phyloP scores from a whole-genome alignment of 768 basidiomycete species.

The Amylocystis lapponica region DNA sequence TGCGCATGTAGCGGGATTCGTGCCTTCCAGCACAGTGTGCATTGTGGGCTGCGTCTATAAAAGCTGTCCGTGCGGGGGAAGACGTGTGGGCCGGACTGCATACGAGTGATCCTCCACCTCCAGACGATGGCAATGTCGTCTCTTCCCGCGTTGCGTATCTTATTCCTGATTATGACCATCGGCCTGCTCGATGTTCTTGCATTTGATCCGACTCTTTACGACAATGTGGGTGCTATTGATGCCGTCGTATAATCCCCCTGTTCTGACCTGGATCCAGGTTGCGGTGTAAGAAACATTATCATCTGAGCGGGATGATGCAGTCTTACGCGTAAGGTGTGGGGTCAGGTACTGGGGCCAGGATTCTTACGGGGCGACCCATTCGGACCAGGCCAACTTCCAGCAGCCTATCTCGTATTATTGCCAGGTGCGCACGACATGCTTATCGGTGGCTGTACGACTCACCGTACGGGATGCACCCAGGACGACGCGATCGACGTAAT shows the following conservation, averaged over 20 bases:
- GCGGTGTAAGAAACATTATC: conserved; percentile 46
- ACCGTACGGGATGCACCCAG: too few species aligned
- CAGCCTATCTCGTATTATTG: conserved; percentile 61
- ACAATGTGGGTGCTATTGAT: conserved; percentile 57
- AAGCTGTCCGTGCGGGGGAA: neutral
- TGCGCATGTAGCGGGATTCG: neutral
- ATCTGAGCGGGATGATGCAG: neutral
- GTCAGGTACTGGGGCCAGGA: conserved; percentile 72
- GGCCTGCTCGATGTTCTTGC: conserved; percentile 24
- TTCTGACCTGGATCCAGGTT: conserved; percentile 39
- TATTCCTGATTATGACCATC: conserved; percentile 9
- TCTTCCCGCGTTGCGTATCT: conserved; percentile 6
- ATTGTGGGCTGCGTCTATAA: conserved; percentile 10
- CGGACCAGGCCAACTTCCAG: conserved; percentile 51
- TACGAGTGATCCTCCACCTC: conserved; percentile 3
- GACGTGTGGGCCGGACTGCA: conserved; percentile 3
- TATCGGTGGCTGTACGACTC: too few species aligned
- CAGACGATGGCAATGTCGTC: conserved; percentile 8
- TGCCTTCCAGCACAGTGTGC: neutral
- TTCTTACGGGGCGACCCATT: conserved; percentile 57
- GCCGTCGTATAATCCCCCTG: neutral
- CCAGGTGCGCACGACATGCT: conserved; percentile 34
- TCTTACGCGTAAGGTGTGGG: neutral
- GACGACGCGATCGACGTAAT: conserved; percentile 66
- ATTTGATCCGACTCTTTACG: conserved; percentile 53